Evolutionary conservation across 768 basidiomycete genomes (phyloP).

Genomic region (Lactifluus rugatus): DNA sequence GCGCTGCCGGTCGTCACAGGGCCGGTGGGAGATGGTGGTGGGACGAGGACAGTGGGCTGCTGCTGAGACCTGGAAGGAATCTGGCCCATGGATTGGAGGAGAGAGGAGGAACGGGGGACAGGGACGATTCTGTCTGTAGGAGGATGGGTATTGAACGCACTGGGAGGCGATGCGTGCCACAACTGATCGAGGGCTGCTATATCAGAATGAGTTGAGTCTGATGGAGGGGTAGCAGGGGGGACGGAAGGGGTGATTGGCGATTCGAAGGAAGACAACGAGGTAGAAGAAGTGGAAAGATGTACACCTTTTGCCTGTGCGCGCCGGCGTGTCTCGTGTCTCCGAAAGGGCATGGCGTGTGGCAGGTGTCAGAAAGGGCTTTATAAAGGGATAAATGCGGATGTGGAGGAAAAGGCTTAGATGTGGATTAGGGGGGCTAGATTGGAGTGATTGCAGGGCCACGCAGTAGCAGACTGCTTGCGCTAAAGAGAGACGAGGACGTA

Average conservation of each 20-base stretch:
- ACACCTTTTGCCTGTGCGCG: constrained; percentile 20
- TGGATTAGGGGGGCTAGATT: constrained; percentile 18
- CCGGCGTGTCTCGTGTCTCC: constrained; percentile 16
- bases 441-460: constrained; percentile 14
- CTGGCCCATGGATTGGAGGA: constrained; percentile 33
- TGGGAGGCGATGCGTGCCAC: constrained; percentile 25
- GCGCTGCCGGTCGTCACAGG: constrained; percentile 23
- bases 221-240: constrained; percentile 29
- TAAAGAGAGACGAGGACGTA: constrained; percentile 15
- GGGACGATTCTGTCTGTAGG: constrained; percentile 23
- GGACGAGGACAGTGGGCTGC: constrained; percentile 15
- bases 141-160: constrained; percentile 23
- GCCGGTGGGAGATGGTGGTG: constrained; percentile 21
- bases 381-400: not conserved
- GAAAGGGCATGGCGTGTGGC: constrained; percentile 14
- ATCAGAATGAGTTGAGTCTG: constrained; percentile 33
- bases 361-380: not conserved
- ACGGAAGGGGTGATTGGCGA: constrained; percentile 33
- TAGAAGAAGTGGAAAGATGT: constrained; percentile 31
- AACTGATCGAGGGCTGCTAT: constrained; percentile 36
- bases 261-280: constrained; percentile 36
- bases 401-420: not conserved
- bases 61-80: constrained; percentile 23
- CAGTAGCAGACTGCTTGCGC: constrained; percentile 11
- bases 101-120: constrained; percentile 27